Base-by-base conservation (phyloP, 179 eudicot species). In the Vitellaria paradoxa region DNA sequence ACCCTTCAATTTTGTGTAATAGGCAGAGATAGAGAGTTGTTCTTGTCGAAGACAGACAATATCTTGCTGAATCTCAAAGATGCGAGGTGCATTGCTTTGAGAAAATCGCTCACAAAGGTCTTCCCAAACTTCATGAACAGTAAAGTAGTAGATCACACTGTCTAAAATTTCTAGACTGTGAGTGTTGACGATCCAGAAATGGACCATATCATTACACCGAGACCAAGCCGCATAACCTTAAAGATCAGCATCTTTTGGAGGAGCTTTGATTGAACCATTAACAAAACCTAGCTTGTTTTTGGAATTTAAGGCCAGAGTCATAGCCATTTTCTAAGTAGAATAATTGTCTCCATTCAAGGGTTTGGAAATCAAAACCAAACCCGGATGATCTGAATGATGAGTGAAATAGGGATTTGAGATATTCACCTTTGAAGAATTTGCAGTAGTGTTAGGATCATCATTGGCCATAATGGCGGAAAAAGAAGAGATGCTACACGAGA, bases 211-310 rank as follows among this genome's bases (percentile, higher is more conserved):
- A 30, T 71, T 53, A 14, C 74, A 71, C 0, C 52, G 52, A 49
- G 52, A 49, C 52, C 52, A 49, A 49, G 89, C 90, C 17, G 93
- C 56, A 69, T 69, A 69, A 47, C 73, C 26, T 69, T 42, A 7
- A 42, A 56, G 73, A 69, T 69, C 26, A 46, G 21, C 12, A 45
- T 26, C 20, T 69, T 69, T 18, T 69, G 3, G 15, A 69, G 56
- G 55, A 9, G 26, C 73, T 18, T 69, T 47, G 73, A 69, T 69
- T 69, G 73, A 69, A 23, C 73, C 73, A 47, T 69, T 46, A 11
- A 69, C 52, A 47, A 69, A 46, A 8, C 52, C 56, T n/a, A 69
- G 52, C 26, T 69, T 69, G 20, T 69, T 69, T 46, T 69, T 69
- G 73, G 73, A 69, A 46, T 69, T 69, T 46, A 69, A 69, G 57